These are phyloP conservation scores for Pythium brassicae DNA, from an alignment of 352 stramenopile genomes.

Conservation along the genomic window DNA sequence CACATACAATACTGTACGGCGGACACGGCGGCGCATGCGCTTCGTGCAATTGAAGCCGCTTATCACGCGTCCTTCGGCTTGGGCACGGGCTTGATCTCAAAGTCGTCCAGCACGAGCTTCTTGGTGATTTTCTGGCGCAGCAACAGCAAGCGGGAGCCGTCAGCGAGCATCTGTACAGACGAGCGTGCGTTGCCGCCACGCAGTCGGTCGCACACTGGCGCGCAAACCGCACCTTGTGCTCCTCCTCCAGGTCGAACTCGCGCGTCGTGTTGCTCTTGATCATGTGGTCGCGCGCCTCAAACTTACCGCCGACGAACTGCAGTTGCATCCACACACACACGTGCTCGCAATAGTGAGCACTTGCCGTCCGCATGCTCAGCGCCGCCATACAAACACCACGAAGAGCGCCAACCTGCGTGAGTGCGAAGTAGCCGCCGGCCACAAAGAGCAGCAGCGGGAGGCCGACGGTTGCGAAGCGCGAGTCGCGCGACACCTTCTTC, in stretches of 20 bases:
- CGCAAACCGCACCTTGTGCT: constrained; percentile 88
- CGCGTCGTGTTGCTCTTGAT: constrained; percentile 83
- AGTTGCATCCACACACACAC: no score
- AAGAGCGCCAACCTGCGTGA: constrained; percentile 63
- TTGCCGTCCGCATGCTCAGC: no score
- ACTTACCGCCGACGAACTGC: constrained; percentile 82
- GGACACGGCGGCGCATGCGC: no score
- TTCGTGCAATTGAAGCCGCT: constrained; percentile 13
- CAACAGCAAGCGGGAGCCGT: constrained; percentile 1
- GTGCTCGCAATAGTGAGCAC: not conserved
- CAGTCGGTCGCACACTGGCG: no score
- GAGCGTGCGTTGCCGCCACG: not conserved
- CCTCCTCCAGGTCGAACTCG: constrained; percentile 80
- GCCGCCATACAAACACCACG: no score
- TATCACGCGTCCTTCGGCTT: constrained; percentile 25
- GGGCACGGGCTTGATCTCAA: constrained; percentile 82
- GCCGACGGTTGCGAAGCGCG: constrained; percentile 63
- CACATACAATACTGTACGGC: no score
- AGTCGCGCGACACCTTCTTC: constrained; percentile 51
- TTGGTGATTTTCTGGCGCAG: constrained; percentile 72
- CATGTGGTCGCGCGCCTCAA: constrained; percentile 69
- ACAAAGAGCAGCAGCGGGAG: constrained; percentile 81
- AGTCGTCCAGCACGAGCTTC: constrained; percentile 79
- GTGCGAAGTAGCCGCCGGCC: constrained; percentile 63
- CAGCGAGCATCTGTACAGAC: not conserved